Conservation (phyloP, 75 land plant genomes). For the Cryptomeria japonica region DNA sequence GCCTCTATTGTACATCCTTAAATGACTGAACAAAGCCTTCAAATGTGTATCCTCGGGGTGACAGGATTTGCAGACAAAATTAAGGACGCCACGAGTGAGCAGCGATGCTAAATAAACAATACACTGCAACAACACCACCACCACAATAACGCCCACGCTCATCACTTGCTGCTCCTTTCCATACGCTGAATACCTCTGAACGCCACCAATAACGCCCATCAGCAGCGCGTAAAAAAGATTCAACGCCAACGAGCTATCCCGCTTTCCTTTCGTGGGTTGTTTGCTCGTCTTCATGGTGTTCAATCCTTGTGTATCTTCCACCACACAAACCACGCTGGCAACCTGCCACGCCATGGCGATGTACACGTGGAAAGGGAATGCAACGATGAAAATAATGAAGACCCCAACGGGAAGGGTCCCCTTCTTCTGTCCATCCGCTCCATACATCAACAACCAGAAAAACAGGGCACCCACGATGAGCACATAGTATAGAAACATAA, state of each 20-base stretch:
- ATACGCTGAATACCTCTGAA: constrained; percentile 13
- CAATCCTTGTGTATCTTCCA: constrained; percentile 68
- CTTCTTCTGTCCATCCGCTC: neutral
- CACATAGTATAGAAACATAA: constrained; percentile 28
- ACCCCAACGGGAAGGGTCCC: too few species aligned
- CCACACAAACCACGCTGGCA: constrained; percentile 78
- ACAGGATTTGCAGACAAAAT: constrained; percentile 79
- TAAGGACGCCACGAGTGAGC: constrained; percentile 65
- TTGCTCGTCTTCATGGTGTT: constrained; percentile 61
- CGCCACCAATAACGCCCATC: neutral
- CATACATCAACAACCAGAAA: constrained; percentile 12
- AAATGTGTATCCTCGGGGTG: constrained; percentile 81
- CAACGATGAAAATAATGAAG: constrained; percentile 18
- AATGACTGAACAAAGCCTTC: constrained; percentile 57
- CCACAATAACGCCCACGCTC: neutral
- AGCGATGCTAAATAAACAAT: constrained; percentile 42
- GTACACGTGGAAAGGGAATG: constrained; percentile 39
- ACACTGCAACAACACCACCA: constrained; percentile 10
- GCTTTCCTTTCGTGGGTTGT: constrained; percentile 67
- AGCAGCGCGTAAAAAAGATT: constrained; percentile 28
- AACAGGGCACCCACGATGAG: constrained; percentile 16
- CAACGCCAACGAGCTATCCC: constrained; percentile 10
- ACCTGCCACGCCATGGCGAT: constrained; percentile 65
- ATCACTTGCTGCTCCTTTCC: neutral
- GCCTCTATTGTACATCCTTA: constrained; percentile 77